Percentiles rank a stretch among this genome's conserved stretches.
These are phyloP conservation scores for Fagopyrum tataricum DNA, from an alignment of 148 eudicot genomes.

Conservation along the genomic window DNA sequence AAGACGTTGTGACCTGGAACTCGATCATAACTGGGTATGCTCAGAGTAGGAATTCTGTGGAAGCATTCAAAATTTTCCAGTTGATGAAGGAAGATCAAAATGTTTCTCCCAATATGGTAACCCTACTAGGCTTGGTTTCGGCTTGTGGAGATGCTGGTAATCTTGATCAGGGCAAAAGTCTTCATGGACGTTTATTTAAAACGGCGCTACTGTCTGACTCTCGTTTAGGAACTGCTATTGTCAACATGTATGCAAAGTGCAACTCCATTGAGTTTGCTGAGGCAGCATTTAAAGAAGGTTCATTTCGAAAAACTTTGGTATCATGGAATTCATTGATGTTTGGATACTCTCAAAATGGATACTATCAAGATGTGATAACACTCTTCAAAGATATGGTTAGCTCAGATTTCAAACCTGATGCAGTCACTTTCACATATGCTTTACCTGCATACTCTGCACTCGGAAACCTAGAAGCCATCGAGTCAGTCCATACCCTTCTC, in stretches of 20 bases:
- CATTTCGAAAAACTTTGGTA: slow-evolving; percentile 27
- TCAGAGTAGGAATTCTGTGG: slow-evolving; percentile 23
- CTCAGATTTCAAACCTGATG: slow-evolving; percentile 26
- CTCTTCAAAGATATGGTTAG: slow-evolving; percentile 20
- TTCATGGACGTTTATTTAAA: slow-evolving; percentile 30
- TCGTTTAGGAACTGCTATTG: slow-evolving; percentile 31
- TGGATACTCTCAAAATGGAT: slow-evolving; percentile 24
- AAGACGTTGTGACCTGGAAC: slow-evolving; percentile 41
- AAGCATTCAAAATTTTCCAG: slow-evolving; percentile 24
- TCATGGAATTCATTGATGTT: slow-evolving; percentile 37
- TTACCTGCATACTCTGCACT: slow-evolving; percentile 31
- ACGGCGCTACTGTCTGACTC: slow-evolving; percentile 26
- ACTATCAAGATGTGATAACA: slow-evolving; percentile 19
- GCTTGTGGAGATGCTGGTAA: slow-evolving; percentile 24
- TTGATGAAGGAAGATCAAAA: slow-evolving; percentile 23
- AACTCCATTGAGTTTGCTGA: slow-evolving; percentile 26
- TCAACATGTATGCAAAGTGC: slow-evolving; percentile 42
- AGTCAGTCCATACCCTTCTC: slow-evolving; percentile 27
- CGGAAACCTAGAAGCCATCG: slow-evolving; percentile 14
- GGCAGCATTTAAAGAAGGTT: slow-evolving; percentile 25
- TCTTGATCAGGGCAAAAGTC: slow-evolving; percentile 30
- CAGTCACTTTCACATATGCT: slow-evolving; percentile 32
- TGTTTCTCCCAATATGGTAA: slow-evolving; percentile 22
- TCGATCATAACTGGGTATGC: slow-evolving; percentile 33
- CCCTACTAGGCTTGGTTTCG: slow-evolving; percentile 28